These are phyloP conservation scores for Heterobasidion parviporum DNA, from an alignment of 1,284 basidiomycete genomes.

Conservation along the genomic window DNA sequence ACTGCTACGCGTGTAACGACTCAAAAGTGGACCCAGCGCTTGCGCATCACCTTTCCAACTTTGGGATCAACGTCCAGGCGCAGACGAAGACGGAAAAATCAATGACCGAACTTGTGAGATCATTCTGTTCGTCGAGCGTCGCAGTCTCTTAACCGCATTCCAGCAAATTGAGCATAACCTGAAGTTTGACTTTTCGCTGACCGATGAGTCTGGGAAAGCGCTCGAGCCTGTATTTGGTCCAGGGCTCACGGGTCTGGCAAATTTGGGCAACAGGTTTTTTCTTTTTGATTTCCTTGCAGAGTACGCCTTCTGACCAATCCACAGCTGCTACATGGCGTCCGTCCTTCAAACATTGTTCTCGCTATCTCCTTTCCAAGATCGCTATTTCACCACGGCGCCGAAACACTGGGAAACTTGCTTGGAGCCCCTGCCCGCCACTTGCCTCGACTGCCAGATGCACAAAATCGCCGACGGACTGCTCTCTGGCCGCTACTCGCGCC, in stretches of 20 bases:
- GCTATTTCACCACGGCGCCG: slow-evolving; percentile 55
- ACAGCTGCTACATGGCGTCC: slow-evolving; percentile 92
- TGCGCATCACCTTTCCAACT: slow-evolving; percentile 66
- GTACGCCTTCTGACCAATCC: slow-evolving; percentile 18
- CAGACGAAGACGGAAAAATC: slow-evolving; percentile 95
- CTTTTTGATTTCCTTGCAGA: not conserved
- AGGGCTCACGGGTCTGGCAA: slow-evolving; percentile 83
- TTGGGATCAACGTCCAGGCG: slow-evolving; percentile 82
- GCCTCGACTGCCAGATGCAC: slow-evolving; percentile 91
- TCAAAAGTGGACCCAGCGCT: slow-evolving; percentile 78
- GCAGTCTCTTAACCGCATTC: not conserved
- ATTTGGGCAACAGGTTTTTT: slow-evolving; percentile 86
- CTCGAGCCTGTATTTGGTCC: slow-evolving; percentile 86
- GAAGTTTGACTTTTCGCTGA: slow-evolving; percentile 92
- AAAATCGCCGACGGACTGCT: slow-evolving; percentile 92
- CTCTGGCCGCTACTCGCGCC: slow-evolving; percentile 85
- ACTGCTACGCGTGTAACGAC: slow-evolving; percentile 93
- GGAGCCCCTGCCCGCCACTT: slow-evolving; percentile 69
- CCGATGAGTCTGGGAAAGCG: slow-evolving; percentile 83
- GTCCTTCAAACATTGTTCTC: slow-evolving; percentile 86
- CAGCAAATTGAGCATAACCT: slow-evolving; percentile 97
- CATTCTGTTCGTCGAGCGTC: not conserved
- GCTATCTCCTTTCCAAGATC: slow-evolving; percentile 67
- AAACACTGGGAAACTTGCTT: slow-evolving; percentile 62
- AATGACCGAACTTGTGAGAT: slow-evolving; percentile 85